These are phyloP conservation scores for Codiaeum variegatum DNA, from an alignment of 441 rosid species.

Conservation along the genomic window DNA sequence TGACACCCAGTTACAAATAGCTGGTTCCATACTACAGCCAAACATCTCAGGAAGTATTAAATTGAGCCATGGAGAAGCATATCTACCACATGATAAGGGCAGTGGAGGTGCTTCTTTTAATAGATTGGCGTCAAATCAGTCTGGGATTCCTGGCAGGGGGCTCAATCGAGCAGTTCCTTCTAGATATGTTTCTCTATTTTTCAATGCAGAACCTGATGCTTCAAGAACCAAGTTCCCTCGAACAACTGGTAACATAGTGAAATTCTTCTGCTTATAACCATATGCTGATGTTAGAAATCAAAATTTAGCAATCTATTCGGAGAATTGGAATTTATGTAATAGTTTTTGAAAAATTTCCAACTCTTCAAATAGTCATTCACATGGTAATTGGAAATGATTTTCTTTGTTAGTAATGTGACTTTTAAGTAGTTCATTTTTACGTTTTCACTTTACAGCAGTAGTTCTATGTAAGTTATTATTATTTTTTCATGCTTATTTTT, in stretches of 20 bases:
- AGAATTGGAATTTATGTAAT: neutral
- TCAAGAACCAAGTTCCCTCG: constrained; percentile 58
- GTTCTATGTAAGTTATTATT: neutral
- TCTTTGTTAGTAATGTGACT: constrained; percentile 3
- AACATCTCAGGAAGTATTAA: constrained; percentile 89
- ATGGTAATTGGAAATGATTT: neutral
- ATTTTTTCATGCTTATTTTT: constrained; percentile 21
- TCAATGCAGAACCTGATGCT: constrained; percentile 63
- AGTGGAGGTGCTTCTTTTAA: constrained; percentile 69
- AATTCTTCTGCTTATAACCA: neutral
- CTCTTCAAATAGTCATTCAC: neutral
- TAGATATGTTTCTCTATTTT: constrained; percentile 76
- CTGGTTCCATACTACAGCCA: constrained; percentile 97
- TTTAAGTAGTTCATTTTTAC: neutral
- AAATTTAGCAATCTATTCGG: neutral
- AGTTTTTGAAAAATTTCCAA: neutral
- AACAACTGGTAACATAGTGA: constrained; percentile 47
- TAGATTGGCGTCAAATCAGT: constrained; percentile 69
- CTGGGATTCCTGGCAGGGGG: constrained; percentile 62
- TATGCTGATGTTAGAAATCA: neutral
- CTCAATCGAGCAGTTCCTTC: constrained; percentile 81
- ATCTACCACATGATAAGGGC: constrained; percentile 96
- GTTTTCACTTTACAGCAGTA: neutral
- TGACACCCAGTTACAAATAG: constrained; percentile 85
- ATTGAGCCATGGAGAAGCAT: constrained; percentile 98